phyloP scores from a whole-genome alignment of 1,284 basidiomycete genomes.

The Leccinum fuscescens region DNA sequence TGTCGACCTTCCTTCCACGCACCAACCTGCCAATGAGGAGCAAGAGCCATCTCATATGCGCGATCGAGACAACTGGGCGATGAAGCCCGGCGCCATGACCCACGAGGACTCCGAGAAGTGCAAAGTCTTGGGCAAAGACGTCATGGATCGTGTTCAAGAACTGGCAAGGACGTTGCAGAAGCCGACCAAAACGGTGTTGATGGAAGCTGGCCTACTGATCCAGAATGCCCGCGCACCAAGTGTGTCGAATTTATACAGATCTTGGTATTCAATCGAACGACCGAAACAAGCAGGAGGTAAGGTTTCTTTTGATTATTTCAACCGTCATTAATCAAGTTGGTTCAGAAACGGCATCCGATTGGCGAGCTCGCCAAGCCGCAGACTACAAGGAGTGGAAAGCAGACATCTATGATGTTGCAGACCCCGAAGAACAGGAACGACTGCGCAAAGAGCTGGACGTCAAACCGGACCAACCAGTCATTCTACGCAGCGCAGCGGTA shows the following conservation, averaged over 20 bases:
- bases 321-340: too few species aligned
- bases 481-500: neutral
- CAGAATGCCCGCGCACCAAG: neutral
- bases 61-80: too few species aligned
- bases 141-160: neutral
- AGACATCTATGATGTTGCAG: neutral
- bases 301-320: neutral
- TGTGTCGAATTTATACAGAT: neutral
- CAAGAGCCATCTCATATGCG: too few species aligned
- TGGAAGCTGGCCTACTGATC: neutral
- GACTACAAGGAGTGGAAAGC: neutral
- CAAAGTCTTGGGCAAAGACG: neutral
- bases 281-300: neutral
- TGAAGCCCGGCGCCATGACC: too few species aligned
- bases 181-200: neutral
- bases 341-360: neutral
- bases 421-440: neutral
- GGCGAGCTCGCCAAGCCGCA: neutral
- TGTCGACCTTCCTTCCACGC: too few species aligned
- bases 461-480: neutral
- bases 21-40: too few species aligned
- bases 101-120: neutral
- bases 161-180: neutral
- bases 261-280: neutral
- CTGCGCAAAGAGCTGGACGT: neutral